Percentiles rank a stretch among this genome's conserved stretches.
Evolutionary conservation across 371 early-diverging fungal species (phyloP).

Genomic region (Mortierella sp.): DNA sequence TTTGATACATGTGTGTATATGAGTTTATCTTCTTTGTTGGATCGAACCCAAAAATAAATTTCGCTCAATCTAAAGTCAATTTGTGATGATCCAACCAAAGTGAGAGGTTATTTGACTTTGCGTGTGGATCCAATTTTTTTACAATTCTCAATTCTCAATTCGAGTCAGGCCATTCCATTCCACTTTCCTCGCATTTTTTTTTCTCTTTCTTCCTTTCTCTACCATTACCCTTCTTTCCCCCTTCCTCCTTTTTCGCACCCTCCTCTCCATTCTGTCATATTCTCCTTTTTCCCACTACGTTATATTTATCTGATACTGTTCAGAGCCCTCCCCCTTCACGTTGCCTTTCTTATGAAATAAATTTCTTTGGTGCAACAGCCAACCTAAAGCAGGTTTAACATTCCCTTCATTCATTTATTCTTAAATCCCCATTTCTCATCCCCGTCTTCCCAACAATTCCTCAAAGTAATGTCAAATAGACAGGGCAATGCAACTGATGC

Average conservation of each 20-base stretch:
- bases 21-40: background rate
- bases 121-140: no score
- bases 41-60: constrained; percentile 8
- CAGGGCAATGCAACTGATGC: constrained; percentile 2
- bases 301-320: background rate
- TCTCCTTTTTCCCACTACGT: background rate
- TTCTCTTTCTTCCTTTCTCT: background rate
- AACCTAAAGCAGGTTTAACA: background rate
- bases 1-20: background rate
- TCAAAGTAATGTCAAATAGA: constrained; percentile 1
- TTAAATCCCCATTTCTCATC: background rate
- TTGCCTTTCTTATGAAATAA: background rate
- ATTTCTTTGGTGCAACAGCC: background rate
- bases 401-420: background rate
- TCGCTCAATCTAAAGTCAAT: no score
- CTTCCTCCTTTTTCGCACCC: background rate
- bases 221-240: background rate
- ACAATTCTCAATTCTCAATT: background rate
- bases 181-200: background rate
- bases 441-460: background rate
- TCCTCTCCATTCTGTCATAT: background rate
- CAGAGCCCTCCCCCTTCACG: background rate
- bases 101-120: background rate
- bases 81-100: background rate
- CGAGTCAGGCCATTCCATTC: background rate